Base-by-base conservation (phyloP, 164 flowering plant genomes). In the Nymphaea colorata region DNA sequence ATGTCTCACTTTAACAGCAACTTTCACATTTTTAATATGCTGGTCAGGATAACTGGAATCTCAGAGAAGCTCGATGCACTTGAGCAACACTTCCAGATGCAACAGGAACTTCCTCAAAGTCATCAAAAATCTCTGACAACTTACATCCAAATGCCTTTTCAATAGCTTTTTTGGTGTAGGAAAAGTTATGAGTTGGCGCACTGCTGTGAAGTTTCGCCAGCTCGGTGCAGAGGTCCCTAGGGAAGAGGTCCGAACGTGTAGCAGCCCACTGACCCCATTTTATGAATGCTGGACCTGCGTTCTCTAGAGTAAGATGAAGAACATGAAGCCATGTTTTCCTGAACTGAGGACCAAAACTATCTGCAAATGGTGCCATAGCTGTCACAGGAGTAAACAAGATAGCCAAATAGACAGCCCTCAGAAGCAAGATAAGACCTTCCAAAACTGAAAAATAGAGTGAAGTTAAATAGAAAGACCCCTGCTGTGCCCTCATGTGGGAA, bases 241-340 rank as follows among this genome's bases (percentile, higher is more conserved):
- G 87, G 64, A 91, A 91, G 41, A 91, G 89, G 81, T 91, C 94
- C 16, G 94, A 92, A 16, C 93, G 80, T 47, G 97, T 88, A 64
- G 97, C 94, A 59, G 97, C 97, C 97, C 97, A 91, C 61, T 88
- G 97, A 43, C 94, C 97, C 97, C 94, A 91, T 74, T 91, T 91
- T 59, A 91, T 91, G 73, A 91, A 91, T 63, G 94, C 97, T 15
- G 94, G 94, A 66, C 96, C 96, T 14, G 92, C 92, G 59, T 15
- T 76, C 74, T 90, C 96, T 16, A 90, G 79, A 5, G 94, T 82
- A 4, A 59, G 78, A 72, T 71, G 96, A 57, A 90, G 86, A 75
- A 87, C 70, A 64, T 69, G 81, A 74, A 90, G 94, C 94, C 92
- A 88, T 18, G 71, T 18, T 71, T 76, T 84, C 73, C 92, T 80